phyloP scores from a whole-genome alignment of 169 alveolate genomes.

The Sarcocystis neurona region DNA sequence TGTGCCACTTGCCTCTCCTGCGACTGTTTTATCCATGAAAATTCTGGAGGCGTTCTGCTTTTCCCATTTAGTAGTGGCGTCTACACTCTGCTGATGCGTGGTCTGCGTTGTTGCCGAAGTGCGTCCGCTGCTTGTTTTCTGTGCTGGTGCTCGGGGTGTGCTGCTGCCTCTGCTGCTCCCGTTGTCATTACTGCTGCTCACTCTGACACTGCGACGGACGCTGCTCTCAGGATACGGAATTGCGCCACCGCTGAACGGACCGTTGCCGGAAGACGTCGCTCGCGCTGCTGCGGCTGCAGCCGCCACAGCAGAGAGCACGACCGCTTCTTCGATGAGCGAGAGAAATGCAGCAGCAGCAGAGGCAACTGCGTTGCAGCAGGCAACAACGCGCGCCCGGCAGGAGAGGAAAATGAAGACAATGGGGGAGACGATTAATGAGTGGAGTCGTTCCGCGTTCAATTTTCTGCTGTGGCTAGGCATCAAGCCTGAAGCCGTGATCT shows the following conservation, averaged over 20 bases:
- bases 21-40: too few species aligned
- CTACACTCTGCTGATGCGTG: too few species aligned
- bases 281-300: not conserved
- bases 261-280: constrained; percentile 10
- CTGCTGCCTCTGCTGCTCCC: not conserved
- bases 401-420: constrained; percentile 69
- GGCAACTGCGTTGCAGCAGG: constrained; percentile 14
- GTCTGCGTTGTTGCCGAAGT: too few species aligned
- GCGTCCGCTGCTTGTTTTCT: not conserved
- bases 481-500: constrained; percentile 71
- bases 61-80: too few species aligned
- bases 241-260: constrained; percentile 22
- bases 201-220: not conserved
- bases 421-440: constrained; percentile 72
- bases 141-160: not conserved
- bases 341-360: not conserved
- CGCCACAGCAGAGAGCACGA: not conserved
- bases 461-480: constrained; percentile 78
- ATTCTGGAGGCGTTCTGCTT: too few species aligned
- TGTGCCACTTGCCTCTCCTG: too few species aligned
- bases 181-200: not conserved
- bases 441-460: constrained; percentile 81
- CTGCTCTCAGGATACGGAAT: constrained; percentile 1
- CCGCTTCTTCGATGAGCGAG: too few species aligned
- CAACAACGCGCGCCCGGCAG: not conserved